phyloP scores from a whole-genome alignment of 805 yeast species.

The Wickerhamiella alocasiicola region DNA sequence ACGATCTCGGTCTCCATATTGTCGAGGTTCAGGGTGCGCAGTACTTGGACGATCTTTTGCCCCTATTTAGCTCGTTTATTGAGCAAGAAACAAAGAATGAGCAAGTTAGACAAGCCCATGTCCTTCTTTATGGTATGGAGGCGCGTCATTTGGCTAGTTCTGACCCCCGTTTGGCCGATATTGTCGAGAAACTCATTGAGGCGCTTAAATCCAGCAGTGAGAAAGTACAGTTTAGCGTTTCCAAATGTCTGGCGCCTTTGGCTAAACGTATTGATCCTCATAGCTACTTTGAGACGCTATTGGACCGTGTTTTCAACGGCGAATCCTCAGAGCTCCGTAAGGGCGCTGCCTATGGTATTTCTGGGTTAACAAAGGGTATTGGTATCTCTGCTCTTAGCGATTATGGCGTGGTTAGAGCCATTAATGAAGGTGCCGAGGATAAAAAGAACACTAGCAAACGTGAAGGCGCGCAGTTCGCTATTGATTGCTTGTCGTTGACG shows the following conservation, averaged over 20 bases:
- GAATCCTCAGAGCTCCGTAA: constrained; percentile 40
- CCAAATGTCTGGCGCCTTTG: constrained; percentile 76
- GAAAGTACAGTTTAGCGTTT: constrained; percentile 76
- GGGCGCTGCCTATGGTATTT: constrained; percentile 94
- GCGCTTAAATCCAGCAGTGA: constrained; percentile 83
- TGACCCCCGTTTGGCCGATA: constrained; percentile 52
- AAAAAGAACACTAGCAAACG: constrained; percentile 60
- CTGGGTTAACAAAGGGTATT: constrained; percentile 83
- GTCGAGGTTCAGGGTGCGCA: constrained; percentile 53
- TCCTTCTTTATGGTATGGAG: constrained; percentile 79
- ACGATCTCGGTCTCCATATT: constrained; percentile 75
- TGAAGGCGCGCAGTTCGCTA: constrained; percentile 78
- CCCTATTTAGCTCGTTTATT: constrained; percentile 53
- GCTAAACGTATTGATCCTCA: constrained; percentile 32
- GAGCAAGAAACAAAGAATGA: not conserved
- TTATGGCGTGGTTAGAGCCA: constrained; percentile 59
- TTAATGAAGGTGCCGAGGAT: constrained; percentile 79
- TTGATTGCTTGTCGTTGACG: constrained; percentile 70
- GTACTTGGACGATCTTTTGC: constrained; percentile 61
- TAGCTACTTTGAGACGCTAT: constrained; percentile 43
- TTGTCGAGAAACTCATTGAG: constrained; percentile 54
- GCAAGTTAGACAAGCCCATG: constrained; percentile 22
- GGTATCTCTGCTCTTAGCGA: constrained; percentile 71
- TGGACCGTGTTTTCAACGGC: constrained; percentile 47
- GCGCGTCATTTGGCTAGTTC: constrained; percentile 65